Conservation (phyloP, 1,139 yeast species). For the Tardiomyces digboiensis region DNA sequence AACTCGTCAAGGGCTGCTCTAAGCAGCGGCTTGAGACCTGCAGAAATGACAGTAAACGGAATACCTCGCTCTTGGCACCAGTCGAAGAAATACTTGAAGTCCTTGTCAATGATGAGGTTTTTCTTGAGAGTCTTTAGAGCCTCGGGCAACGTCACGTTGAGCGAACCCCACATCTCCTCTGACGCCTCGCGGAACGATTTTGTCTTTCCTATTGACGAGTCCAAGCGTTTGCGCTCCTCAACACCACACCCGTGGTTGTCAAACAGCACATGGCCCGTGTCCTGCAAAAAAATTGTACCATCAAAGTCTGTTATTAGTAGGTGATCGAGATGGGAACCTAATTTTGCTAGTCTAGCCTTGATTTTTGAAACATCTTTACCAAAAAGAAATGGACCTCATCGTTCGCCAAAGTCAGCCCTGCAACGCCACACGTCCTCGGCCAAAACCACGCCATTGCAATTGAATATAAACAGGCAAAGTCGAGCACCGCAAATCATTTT, state of each 20-base stretch:
- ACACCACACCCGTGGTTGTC: slow-evolving; percentile 36
- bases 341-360: not conserved
- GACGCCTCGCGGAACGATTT: slow-evolving; percentile 32
- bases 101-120: slow-evolving; percentile 49
- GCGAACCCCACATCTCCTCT: slow-evolving; percentile 36
- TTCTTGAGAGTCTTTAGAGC: slow-evolving; percentile 45
- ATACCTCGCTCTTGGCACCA: slow-evolving; percentile 42
- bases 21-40: slow-evolving; percentile 59
- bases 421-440: no score
- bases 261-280: slow-evolving; percentile 36
- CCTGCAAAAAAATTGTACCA: slow-evolving; percentile 37
- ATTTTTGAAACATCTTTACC: not conserved
- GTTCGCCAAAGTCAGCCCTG: not conserved
- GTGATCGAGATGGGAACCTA: not conserved
- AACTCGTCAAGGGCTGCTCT: slow-evolving; percentile 48
- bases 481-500: no score
- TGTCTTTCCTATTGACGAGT: slow-evolving; percentile 28
- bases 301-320: slow-evolving; percentile 28
- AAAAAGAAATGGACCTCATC: not conserved
- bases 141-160: slow-evolving; percentile 36
- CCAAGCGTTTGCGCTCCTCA: slow-evolving; percentile 29
- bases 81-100: slow-evolving; percentile 45
- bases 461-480: no score
- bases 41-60: slow-evolving; percentile 54
- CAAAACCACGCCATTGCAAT: not conserved